Evolutionary conservation across 2,329 filamentous ascomycete genomes (phyloP).

Genomic region (Colletotrichum lini): DNA sequence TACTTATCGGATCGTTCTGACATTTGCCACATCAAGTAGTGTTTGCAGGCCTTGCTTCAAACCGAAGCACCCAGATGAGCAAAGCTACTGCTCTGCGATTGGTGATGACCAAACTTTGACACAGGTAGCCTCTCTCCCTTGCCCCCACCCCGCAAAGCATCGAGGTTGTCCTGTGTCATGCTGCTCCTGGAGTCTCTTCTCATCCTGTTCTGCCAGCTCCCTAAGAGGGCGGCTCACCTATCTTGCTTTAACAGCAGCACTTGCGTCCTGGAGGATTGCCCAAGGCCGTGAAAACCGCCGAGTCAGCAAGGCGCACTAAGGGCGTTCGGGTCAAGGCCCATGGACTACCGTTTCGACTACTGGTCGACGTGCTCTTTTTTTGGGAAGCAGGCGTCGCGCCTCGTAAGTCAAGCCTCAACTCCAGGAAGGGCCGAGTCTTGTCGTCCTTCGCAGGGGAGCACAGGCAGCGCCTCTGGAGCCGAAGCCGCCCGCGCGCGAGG

Average conservation of each 20-base stretch:
- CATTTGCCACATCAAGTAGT: slow-evolving; percentile 39
- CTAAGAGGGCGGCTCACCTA: neutral
- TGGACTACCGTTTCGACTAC: slow-evolving; percentile 39
- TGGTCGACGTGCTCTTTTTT: slow-evolving; percentile 37
- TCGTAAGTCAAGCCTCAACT: slow-evolving; percentile 36
- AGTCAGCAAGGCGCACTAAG: slow-evolving; percentile 33
- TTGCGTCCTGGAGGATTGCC: slow-evolving; percentile 14
- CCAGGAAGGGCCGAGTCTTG: slow-evolving; percentile 34
- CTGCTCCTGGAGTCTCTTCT: slow-evolving; percentile 7
- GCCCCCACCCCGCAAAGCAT: slow-evolving; percentile 33
- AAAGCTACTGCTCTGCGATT: slow-evolving; percentile 42
- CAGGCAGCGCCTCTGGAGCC: slow-evolving; percentile 34
- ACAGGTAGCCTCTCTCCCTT: slow-evolving; percentile 33
- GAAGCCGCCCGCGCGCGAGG: slow-evolving; percentile 37
- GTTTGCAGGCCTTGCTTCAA: slow-evolving; percentile 41
- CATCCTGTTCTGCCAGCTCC: slow-evolving; percentile 17
- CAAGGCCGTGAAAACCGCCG: slow-evolving; percentile 17
- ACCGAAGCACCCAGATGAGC: slow-evolving; percentile 33
- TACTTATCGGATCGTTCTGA: slow-evolving; percentile 37
- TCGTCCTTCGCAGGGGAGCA: slow-evolving; percentile 23
- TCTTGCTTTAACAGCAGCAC: slow-evolving; percentile 14
- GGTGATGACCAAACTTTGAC: slow-evolving; percentile 44
- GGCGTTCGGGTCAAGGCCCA: slow-evolving; percentile 15
- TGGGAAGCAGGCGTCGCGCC: slow-evolving; percentile 24
- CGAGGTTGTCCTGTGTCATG: slow-evolving; percentile 31